Base-by-base conservation (phyloP, 495 filamentous ascomycete genomes). In the Lepidopterella palustris region DNA sequence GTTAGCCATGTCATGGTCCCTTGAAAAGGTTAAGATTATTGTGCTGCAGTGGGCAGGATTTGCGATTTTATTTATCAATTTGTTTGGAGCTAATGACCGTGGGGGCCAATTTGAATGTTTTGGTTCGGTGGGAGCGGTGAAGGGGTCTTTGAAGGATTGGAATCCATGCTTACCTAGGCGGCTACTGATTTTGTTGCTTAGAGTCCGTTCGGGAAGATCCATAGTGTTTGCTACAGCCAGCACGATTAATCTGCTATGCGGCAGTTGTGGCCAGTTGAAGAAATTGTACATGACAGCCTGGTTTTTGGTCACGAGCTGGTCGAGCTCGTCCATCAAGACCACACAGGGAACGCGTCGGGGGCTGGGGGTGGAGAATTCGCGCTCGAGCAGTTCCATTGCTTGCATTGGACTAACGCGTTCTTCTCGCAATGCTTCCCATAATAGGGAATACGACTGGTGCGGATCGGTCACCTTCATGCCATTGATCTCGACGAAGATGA, bases 211-310 rank as follows among this genome's bases (percentile, higher is more conserved):
- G 0, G 95, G 95, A 21, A 99, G 76, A 73, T 99, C 95, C 95
- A 99, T 99, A 21, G 95, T 99, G 72, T 99, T 99, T 31, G 95
- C 95, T 9, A 99, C 95, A 6, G 95, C 95, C 0, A 99, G 81
- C 11, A 99, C 95, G 69, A 97, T 96, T 31, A 99, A 79, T 47
- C 90, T 82, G 27, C 88, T 93, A 70, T 99, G 90, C 31, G 88
- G 83, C 20, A 96, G 80, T 20, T 86, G 85, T n/a, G 95, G 95
- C 95, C 95, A 99, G 68, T 99, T 99, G 82, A 99, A 99, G 73
- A 99, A 99, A 70, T 99, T 99, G 76, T 99, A 99, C 95, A 99
- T 99, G 69, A 99, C 95, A 25, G 88, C 90, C 66, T 99, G 95
- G 68, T 93, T 96, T 60, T 90, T 92, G 21, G 95, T 99, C 2